Base-by-base conservation (phyloP, 176 grass and related monocot species). In the Oryza coarctata region DNA sequence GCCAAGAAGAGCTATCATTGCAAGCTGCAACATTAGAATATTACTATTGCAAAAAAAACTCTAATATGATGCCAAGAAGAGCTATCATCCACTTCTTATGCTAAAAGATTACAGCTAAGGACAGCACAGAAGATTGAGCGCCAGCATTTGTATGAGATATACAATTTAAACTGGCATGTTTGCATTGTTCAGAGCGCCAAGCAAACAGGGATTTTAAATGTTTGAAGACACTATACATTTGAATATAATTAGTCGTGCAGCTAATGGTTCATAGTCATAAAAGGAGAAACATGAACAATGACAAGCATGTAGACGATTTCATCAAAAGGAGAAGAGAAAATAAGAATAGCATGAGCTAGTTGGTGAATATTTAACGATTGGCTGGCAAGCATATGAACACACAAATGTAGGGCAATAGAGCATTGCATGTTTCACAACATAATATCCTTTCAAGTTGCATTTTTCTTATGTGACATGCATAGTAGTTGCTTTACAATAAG, bases 281-380 rank as follows among this genome's bases (percentile, higher is more conserved):
- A 61, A 41, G 7, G 35, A 22, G 5, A 41, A 26, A 71, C 4
- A 61, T 26, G 29, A 63, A 75, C 29, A 25, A 63, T 25, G 38
- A 10, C 9, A 47, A n/a, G 27, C 61, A n/a, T 9, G 4, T 40
- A 4, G 22, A 68, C n/a, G 29, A 17, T 14, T 79, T 35, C 62
- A 50, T 28, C 41, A 25, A 68, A 17, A 68, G 27, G 28, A 81
- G 7, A 52, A 5, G 20, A 55, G 17, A 55, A 55, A 7, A 55
- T n/a, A n/a, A 49, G 45, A 49, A 47, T 14, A 76, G 35, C 22
- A 38, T 30, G 39, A 71, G 30, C 40, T 26, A 31, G 52, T 13
- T 87, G 63, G 69, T 66, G 12, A 6, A 38, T 23, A 63, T 11
- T 52, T 17, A 12, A 62, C 63, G 79, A 28, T 45, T 87, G 65